Conservation (phyloP, 306 rosid species). For the Rosa multiflora region DNA sequence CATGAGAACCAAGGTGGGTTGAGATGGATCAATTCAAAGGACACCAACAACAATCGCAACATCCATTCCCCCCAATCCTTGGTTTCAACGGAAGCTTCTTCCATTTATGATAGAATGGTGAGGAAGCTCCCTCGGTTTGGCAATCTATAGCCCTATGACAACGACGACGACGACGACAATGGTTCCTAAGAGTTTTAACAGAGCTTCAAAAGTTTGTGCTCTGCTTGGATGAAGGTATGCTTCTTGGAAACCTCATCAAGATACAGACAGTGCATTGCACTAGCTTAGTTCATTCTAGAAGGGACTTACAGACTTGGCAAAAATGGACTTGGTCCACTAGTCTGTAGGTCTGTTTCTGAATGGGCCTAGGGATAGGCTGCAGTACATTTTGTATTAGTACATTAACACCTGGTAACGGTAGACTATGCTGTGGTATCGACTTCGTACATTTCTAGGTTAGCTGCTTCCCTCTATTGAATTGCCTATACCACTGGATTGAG, state of each 20-base stretch:
- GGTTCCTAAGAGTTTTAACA: constrained; percentile 31
- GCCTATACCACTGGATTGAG: background rate
- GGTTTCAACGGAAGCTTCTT: constrained; percentile 54
- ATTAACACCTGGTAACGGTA: background rate
- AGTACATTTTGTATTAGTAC: background rate
- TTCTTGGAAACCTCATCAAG: background rate
- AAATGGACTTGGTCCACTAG: background rate
- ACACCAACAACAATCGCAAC: constrained; percentile 8
- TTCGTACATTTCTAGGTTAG: background rate
- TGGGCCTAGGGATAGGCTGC: background rate
- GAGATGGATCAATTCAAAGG: constrained; percentile 32
- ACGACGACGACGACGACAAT: constrained; percentile 25
- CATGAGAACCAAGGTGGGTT: constrained; percentile 75
- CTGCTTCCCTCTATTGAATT: background rate
- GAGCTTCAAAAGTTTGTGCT: constrained; percentile 46
- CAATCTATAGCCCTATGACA: constrained; percentile 23
- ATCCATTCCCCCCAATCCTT: constrained; percentile 54
- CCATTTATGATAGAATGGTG: constrained; percentile 46
- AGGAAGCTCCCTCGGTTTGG: constrained; percentile 32
- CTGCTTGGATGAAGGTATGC: constrained; percentile 59
- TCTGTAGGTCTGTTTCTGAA: background rate
- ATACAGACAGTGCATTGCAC: background rate
- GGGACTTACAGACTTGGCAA: background rate
- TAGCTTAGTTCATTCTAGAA: background rate
- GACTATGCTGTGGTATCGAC: background rate